Base-by-base conservation (phyloP, 768 basidiomycete species). In the Fomitopsis serialis region DNA sequence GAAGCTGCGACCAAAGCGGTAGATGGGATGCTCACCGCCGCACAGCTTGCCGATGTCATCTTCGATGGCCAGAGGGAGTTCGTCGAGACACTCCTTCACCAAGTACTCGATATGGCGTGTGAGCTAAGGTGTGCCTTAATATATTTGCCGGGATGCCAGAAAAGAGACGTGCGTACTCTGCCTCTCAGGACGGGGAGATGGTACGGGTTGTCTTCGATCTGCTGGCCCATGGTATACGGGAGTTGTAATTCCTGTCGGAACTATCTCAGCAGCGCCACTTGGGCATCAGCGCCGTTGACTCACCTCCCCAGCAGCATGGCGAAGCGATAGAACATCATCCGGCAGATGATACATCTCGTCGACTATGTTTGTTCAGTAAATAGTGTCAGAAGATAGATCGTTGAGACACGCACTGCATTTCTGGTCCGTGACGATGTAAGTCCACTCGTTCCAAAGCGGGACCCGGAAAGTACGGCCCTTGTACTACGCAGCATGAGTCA, bases 71-170 rank as follows among this genome's bases (percentile, higher is more conserved):
- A 32, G 19, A 9, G 35, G 17, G 13, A 52, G 17, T 22, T 52
- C 50, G 22, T 52, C 42, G 19, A 52, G n/a, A 17, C 24, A 27
- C 29, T 52, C 50, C 5, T 12, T 7, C 4, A 52, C 42, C n/a
- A 52, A 22, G 27, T 52, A 45, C 13, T 52, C 50, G n/a, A 52
- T 35, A 23, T 52, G 19, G n/a, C 50, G 50, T 7, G 50, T 52
- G 27, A 52, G 25, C 50, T 52, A 19, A n/a, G 21, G 13, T 13
- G n/a, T 3, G 3, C 3, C 5, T 25, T 12, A 44, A 36, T 4
- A n/a, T 34, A 40, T 4, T 11, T 6, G 6, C 29, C 29, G 29
- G 34, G 40, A 37, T 40, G 11, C 19, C 7, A 27, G 27, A 13
- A 6, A 4, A 32, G 3, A 25, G 25, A 12, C 10, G 19, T 19